phyloP scores from a whole-genome alignment of 805 yeast species.

The Wickerhamiella vanderwaltii region DNA sequence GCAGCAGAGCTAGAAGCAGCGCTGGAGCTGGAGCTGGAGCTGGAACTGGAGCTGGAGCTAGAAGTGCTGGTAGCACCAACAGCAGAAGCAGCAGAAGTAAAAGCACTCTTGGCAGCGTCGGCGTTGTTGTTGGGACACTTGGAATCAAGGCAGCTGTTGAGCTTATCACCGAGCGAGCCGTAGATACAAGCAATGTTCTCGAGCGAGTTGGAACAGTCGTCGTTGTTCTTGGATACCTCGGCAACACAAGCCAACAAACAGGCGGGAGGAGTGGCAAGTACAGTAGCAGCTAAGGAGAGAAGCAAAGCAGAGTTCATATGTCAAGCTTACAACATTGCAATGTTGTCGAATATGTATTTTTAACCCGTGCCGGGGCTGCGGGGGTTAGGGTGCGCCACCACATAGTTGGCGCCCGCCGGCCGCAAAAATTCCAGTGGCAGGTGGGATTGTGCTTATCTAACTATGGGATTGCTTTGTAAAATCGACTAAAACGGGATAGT shows the following conservation, averaged over 20 bases:
- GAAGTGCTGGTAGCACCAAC: slow-evolving; percentile 12
- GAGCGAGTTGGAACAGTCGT: slow-evolving; percentile 37
- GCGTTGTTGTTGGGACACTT: slow-evolving; percentile 50
- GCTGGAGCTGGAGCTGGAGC: slow-evolving; percentile 5
- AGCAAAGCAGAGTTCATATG: slow-evolving; percentile 27
- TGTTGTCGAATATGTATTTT: background rate
- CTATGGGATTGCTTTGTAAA: too few relatives aligned
- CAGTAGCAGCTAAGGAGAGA: slow-evolving; percentile 32
- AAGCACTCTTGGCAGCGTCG: slow-evolving; percentile 46
- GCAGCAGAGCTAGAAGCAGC: slow-evolving; percentile 11
- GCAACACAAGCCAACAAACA: slow-evolving; percentile 84
- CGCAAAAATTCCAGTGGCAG: too few relatives aligned
- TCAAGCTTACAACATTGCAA: background rate
- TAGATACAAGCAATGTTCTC: slow-evolving; percentile 34
- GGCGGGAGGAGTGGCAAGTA: slow-evolving; percentile 75
- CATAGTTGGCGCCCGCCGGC: too few relatives aligned
- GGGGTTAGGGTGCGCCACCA: background rate
- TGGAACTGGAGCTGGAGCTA: slow-evolving; percentile 5
- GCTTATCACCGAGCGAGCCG: slow-evolving; percentile 39
- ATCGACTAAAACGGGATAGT: too few relatives aligned
- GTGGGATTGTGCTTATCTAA: too few relatives aligned
- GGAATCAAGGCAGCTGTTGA: slow-evolving; percentile 50
- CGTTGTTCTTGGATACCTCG: slow-evolving; percentile 35
- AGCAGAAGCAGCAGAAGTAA: slow-evolving; percentile 29
- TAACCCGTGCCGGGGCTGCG: background rate